Conservation (phyloP, 257 asterid species). For the Capsicum chinense region DNA sequence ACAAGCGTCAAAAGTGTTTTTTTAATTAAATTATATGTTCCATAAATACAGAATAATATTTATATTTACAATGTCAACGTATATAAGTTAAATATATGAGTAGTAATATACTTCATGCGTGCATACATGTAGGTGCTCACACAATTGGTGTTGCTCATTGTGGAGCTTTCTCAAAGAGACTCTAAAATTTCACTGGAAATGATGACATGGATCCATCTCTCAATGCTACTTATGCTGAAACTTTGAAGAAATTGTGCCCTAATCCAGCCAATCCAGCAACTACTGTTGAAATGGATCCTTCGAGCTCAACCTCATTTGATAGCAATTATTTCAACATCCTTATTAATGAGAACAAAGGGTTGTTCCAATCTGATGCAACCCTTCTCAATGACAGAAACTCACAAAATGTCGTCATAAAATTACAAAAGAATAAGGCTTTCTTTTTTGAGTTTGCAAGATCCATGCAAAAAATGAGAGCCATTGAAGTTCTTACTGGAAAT, state of each 20-base stretch:
- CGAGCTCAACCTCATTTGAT: slow-evolving; percentile 47
- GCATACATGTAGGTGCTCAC: slow-evolving; percentile 38
- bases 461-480: slow-evolving; percentile 62
- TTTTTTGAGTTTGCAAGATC: slow-evolving; percentile 43
- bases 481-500: slow-evolving; percentile 46
- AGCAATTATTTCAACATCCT: slow-evolving; percentile 45
- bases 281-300: slow-evolving; percentile 55
- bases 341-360: slow-evolving; percentile 39
- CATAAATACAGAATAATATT: too few relatives aligned
- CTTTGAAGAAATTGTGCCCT: slow-evolving; percentile 41
- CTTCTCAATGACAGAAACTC: slow-evolving; percentile 40
- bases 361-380: slow-evolving; percentile 61
- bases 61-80: not conserved
- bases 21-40: too few relatives aligned
- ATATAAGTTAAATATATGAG: not conserved
- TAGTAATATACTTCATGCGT: not conserved
- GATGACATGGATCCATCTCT: slow-evolving; percentile 38
- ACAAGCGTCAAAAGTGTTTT: too few relatives aligned
- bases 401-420: slow-evolving; percentile 29
- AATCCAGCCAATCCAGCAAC: slow-evolving; percentile 37
- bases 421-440: slow-evolving; percentile 35
- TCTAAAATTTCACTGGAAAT: slow-evolving; percentile 44
- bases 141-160: slow-evolving; percentile 45
- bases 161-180: slow-evolving; percentile 30
- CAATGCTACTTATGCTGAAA: slow-evolving; percentile 34